Evolutionary conservation across 306 rosid species (phyloP).

Genomic region (Cucumis melo): DNA sequence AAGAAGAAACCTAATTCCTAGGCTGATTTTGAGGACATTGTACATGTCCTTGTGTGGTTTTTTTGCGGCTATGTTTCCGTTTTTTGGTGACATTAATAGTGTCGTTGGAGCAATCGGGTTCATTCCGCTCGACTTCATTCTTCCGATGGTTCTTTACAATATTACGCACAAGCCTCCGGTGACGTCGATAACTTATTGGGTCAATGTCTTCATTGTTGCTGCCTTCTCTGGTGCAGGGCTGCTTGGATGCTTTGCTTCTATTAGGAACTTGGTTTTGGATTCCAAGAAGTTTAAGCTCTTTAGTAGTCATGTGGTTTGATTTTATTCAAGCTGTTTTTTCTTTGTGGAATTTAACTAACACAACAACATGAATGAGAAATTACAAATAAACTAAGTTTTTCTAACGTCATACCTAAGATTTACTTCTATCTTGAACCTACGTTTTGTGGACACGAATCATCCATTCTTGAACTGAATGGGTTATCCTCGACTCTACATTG

Average conservation of each 20-base stretch:
- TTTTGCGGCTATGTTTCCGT: slow-evolving; percentile 89
- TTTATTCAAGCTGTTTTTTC: neutral
- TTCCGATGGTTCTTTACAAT: slow-evolving; percentile 91
- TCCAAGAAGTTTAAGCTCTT: slow-evolving; percentile 69
- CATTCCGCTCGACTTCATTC: slow-evolving; percentile 86
- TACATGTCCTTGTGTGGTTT: slow-evolving; percentile 70
- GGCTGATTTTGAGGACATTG: slow-evolving; percentile 56
- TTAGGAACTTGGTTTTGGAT: slow-evolving; percentile 68
- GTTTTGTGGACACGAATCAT: no score
- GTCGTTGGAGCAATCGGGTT: slow-evolving; percentile 89
- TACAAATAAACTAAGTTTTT: no score
- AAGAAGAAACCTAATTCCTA: slow-evolving; percentile 66
- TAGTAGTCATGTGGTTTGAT: slow-evolving; percentile 47
- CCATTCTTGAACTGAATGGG: no score
- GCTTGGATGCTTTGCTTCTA: slow-evolving; percentile 70
- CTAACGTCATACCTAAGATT: no score
- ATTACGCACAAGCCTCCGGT: slow-evolving; percentile 62
- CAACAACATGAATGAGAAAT: neutral
- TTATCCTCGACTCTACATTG: no score
- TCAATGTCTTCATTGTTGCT: slow-evolving; percentile 61
- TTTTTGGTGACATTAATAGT: slow-evolving; percentile 76
- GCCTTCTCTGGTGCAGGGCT: slow-evolving; percentile 67
- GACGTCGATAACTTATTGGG: slow-evolving; percentile 46
- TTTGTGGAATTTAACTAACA: neutral
- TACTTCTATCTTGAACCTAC: no score